These are phyloP conservation scores for Hapsidospora chrysogenum DNA, from an alignment of 495 filamentous ascomycete genomes.

Conservation along the genomic window DNA sequence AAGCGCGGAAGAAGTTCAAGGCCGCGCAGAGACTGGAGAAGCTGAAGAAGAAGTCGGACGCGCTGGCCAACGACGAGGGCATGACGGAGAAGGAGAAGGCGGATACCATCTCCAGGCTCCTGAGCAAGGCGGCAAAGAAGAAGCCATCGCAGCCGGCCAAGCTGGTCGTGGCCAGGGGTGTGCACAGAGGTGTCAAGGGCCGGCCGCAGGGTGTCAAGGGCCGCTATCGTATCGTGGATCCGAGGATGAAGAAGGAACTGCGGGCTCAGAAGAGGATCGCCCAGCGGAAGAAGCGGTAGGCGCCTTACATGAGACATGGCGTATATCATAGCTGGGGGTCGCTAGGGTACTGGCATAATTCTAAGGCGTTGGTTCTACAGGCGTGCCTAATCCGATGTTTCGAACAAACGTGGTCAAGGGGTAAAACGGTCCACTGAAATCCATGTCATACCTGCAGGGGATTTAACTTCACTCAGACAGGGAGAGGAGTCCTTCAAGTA, in stretches of 20 bases:
- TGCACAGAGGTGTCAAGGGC: slow-evolving; percentile 63
- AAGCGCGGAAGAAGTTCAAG: slow-evolving; percentile 92
- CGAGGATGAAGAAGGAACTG: slow-evolving; percentile 95
- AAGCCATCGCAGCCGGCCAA: slow-evolving; percentile 71
- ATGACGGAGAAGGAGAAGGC: slow-evolving; percentile 94
- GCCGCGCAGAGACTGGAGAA: slow-evolving; percentile 81
- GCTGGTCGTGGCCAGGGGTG: slow-evolving; percentile 75
- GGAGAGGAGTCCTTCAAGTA: neutral
- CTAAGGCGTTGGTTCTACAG: neutral
- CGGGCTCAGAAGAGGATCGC: slow-evolving; percentile 66
- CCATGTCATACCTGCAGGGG: slow-evolving; percentile 47
- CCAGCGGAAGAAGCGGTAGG: slow-evolving; percentile 16
- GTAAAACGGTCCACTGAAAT: slow-evolving; percentile 42
- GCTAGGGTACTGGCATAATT: neutral
- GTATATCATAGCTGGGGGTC: neutral
- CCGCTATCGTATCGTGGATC: slow-evolving; percentile 96
- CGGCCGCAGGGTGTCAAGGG: slow-evolving; percentile 82
- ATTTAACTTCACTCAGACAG: slow-evolving; percentile 1
- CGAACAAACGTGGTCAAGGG: slow-evolving; percentile 37
- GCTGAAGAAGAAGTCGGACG: slow-evolving; percentile 81
- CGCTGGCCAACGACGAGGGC: slow-evolving; percentile 73
- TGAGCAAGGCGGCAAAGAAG: slow-evolving; percentile 70
- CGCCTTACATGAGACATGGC: too few relatives aligned
- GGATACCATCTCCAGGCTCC: slow-evolving; percentile 59
- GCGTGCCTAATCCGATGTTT: slow-evolving; percentile 6